phyloP scores from a whole-genome alignment of 2,329 filamentous ascomycete genomes.

The Alternaria longipes region DNA sequence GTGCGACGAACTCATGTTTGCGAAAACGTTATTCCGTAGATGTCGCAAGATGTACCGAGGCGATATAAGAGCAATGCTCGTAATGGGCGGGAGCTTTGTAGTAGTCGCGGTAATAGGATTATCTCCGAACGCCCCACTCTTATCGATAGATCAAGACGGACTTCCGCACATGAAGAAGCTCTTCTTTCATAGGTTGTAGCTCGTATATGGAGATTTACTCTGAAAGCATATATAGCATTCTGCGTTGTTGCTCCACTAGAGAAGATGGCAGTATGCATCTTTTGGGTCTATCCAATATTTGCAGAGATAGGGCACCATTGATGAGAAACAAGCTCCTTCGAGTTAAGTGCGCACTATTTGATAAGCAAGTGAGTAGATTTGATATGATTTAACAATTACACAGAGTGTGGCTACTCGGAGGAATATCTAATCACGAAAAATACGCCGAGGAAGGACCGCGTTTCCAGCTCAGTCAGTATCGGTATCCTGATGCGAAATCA shows the following conservation, averaged over 20 bases:
- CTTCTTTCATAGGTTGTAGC: not conserved
- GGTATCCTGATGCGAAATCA: slow-evolving; percentile 58
- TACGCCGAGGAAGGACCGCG: not conserved
- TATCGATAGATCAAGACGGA: slow-evolving; percentile 15
- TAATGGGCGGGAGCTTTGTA: slow-evolving; percentile 15
- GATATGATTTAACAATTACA: not conserved
- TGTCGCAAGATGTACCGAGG: slow-evolving; percentile 14
- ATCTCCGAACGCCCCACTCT: slow-evolving; percentile 18
- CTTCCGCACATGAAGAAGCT: not conserved
- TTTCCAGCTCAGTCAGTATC: slow-evolving; percentile 42
- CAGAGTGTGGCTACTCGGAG: not conserved
- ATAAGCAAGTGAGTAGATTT: not conserved
- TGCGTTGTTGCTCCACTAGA: not conserved
- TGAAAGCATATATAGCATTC: not conserved
- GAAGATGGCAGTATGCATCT: not conserved
- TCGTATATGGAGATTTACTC: not conserved
- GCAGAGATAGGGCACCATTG: not conserved
- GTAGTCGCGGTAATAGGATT: slow-evolving; percentile 16
- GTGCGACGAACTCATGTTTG: slow-evolving; percentile 39
- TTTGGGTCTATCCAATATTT: not conserved
- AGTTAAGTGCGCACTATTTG: not conserved
- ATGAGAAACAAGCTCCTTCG: not conserved
- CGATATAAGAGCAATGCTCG: slow-evolving; percentile 12
- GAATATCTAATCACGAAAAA: not conserved
- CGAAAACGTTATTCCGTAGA: slow-evolving; percentile 4